Conservation (phyloP, 805 yeast species). For the Limtongia smithiae region DNA sequence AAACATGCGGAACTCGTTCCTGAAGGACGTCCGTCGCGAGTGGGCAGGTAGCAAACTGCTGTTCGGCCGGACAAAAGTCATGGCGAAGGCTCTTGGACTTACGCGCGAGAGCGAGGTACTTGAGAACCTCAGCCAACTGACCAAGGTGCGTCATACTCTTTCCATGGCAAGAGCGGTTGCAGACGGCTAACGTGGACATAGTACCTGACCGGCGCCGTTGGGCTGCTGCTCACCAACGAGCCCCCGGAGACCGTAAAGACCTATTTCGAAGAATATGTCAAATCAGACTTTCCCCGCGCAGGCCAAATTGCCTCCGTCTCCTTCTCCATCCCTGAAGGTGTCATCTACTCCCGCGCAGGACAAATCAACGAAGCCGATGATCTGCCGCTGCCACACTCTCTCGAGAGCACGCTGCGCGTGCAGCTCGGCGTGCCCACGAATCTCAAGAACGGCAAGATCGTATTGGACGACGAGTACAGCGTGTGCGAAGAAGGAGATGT, state of each 20-base stretch:
- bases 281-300: constrained; percentile 84
- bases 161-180: too few species aligned
- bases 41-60: constrained; percentile 89
- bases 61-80: constrained; percentile 88
- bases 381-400: constrained; percentile 92
- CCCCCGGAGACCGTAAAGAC: constrained; percentile 79
- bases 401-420: constrained; percentile 82
- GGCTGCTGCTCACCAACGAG: constrained; percentile 86
- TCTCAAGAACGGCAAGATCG: constrained; percentile 83
- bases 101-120: constrained; percentile 85
- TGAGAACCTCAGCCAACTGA: constrained; percentile 71
- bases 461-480: constrained; percentile 66
- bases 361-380: constrained; percentile 86
- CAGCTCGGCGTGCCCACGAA: constrained; percentile 87
- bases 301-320: constrained; percentile 79
- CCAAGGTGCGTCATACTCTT: constrained; percentile 42
- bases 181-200: too few species aligned
- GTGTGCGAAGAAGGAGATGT: constrained; percentile 79
- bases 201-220: constrained; percentile 62
- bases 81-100: constrained; percentile 88
- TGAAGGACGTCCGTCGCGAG: constrained; percentile 86
- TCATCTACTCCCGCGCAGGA: constrained; percentile 93
- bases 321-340: constrained; percentile 84
- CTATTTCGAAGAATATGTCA: constrained; percentile 76
- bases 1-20: constrained; percentile 92